These are phyloP conservation scores for Solanum peruvianum DNA, from an alignment of 257 asterid species.

Conservation along the genomic window DNA sequence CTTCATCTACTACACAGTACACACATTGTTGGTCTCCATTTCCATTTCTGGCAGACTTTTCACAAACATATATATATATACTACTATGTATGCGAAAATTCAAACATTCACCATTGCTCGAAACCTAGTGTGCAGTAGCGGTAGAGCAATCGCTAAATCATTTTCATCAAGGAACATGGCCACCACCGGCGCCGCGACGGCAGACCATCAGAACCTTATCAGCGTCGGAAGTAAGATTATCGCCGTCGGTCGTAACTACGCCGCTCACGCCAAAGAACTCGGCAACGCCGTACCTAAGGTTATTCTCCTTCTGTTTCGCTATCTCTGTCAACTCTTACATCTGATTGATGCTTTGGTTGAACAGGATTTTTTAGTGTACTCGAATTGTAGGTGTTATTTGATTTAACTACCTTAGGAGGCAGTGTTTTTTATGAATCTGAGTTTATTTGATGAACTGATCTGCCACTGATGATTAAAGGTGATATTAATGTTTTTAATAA, in stretches of 20 bases:
- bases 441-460: not conserved
- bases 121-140: not conserved
- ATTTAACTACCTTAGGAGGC: not conserved
- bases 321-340: not conserved
- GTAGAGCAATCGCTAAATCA: not conserved
- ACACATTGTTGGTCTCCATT: not conserved
- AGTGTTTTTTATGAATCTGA: conserved; percentile 40
- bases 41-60: not conserved
- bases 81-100: not conserved
- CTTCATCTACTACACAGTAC: not conserved
- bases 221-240: conserved; percentile 72
- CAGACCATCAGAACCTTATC: conserved; percentile 50
- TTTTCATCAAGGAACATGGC: conserved; percentile 34
- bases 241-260: conserved; percentile 96
- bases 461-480: not conserved
- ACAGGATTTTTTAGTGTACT: not conserved
- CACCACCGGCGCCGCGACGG: conserved; percentile 29
- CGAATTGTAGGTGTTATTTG: not conserved
- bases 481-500: not conserved
- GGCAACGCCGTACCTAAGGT: conserved; percentile 92
- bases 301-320: not conserved
- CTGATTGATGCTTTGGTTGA: not conserved
- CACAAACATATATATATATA: not conserved
- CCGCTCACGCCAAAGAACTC: conserved; percentile 92
- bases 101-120: not conserved